phyloP scores from a whole-genome alignment of 495 filamentous ascomycete genomes.

The Venustampulla echinocandica region DNA sequence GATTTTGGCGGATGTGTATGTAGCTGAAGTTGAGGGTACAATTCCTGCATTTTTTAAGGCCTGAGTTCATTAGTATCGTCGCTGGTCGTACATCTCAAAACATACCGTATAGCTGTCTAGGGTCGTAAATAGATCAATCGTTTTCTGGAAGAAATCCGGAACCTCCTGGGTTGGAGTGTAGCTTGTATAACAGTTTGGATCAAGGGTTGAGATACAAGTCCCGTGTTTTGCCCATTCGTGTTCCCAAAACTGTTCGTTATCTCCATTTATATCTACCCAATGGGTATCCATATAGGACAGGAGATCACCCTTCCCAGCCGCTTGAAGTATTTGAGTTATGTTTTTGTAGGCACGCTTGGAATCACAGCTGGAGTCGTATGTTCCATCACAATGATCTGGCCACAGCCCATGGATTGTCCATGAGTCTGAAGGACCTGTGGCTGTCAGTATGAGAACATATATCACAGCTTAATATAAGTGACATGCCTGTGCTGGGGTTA shows the following conservation, averaged over 20 bases:
- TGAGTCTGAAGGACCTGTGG: conserved; percentile 44
- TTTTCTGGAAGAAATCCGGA: conserved; percentile 40
- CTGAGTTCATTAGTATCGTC: conserved; percentile 23
- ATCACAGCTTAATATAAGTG: not conserved
- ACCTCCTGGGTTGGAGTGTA: conserved; percentile 45
- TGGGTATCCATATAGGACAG: conserved; percentile 61
- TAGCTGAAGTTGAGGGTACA: conserved; percentile 42
- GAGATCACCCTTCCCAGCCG: conserved; percentile 48
- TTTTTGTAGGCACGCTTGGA: conserved; percentile 50
- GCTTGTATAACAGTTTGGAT: conserved; percentile 54
- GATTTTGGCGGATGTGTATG: conserved; percentile 52
- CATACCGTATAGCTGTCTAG: conserved; percentile 52
- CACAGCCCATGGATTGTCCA: conserved; percentile 74
- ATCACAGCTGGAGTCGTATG: conserved; percentile 59
- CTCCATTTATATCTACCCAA: conserved; percentile 37
- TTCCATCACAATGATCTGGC: conserved; percentile 48
- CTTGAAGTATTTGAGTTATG: conserved; percentile 50
- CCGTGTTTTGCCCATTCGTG: conserved; percentile 75
- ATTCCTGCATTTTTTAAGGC: conserved; percentile 51
- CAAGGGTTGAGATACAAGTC: conserved; percentile 49
- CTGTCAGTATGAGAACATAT: not conserved
- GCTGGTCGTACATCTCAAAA: not conserved
- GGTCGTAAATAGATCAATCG: conserved; percentile 47
- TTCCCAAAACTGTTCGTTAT: conserved; percentile 54
- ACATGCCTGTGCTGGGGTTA: conserved; percentile 29